Conservation (phyloP, 768 basidiomycete genomes). For the Lactifluus volemus region DNA sequence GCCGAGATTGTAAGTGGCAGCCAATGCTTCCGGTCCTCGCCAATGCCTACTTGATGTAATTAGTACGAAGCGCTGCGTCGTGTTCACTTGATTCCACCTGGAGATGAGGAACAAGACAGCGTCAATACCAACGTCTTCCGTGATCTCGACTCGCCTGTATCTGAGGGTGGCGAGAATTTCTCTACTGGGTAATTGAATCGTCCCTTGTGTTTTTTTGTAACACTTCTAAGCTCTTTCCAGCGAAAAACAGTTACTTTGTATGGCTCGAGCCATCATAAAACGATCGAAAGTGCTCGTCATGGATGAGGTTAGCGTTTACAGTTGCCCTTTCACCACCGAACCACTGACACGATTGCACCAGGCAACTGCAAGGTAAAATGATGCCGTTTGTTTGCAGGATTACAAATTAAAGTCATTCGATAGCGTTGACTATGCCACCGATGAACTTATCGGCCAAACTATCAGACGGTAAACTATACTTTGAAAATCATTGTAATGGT, state of each 20-base stretch:
- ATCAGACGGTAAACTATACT: constrained; percentile 55
- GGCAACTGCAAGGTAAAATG: constrained; percentile 56
- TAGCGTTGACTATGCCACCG: constrained; percentile 79
- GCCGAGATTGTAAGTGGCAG: constrained; percentile 55
- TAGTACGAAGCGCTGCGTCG: constrained; percentile 80
- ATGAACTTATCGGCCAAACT: constrained; percentile 77
- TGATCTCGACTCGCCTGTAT: constrained; percentile 62
- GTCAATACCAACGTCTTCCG: constrained; percentile 73
- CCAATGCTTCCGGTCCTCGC: not conserved
- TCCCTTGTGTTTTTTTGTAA: not conserved
- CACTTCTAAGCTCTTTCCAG: constrained; percentile 25
- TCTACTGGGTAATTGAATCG: constrained; percentile 54
- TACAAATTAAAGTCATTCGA: not conserved
- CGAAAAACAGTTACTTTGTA: constrained; percentile 81
- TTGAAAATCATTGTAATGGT: not conserved
- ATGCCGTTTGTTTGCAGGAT: not conserved
- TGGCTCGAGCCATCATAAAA: constrained; percentile 81
- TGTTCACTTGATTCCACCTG: constrained; percentile 65
- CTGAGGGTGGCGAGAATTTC: constrained; percentile 87
- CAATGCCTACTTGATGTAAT: not conserved
- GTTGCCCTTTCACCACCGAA: not conserved
- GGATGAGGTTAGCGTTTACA: constrained; percentile 52
- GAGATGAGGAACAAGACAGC: constrained; percentile 40
- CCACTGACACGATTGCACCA: constrained; percentile 21
- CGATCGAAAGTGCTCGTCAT: constrained; percentile 71